Conservation (phyloP, 305 asterid genomes). For the Fraxinus albicans region DNA sequence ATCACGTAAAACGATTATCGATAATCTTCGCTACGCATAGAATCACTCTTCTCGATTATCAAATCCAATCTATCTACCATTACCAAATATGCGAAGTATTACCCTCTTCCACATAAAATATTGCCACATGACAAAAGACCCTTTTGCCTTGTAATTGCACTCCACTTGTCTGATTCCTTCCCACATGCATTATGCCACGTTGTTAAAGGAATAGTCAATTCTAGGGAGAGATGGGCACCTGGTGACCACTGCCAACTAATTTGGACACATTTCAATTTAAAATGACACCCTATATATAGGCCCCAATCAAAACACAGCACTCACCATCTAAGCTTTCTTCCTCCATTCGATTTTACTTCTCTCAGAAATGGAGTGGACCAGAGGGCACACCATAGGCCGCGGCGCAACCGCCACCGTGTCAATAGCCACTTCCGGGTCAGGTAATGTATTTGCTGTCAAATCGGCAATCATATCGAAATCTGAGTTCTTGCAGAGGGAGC, state of each 20-base stretch:
- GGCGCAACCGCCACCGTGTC: slow-evolving; percentile 72
- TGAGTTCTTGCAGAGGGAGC: slow-evolving; percentile 44
- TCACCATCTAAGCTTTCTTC: slow-evolving; percentile 14
- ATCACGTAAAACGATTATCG: too few relatives aligned
- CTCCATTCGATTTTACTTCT: slow-evolving; percentile 3
- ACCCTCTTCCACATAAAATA: not conserved
- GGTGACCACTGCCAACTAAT: slow-evolving; percentile 49
- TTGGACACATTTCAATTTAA: slow-evolving; percentile 31
- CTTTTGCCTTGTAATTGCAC: slow-evolving; percentile 31
- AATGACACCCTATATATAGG: slow-evolving; percentile 22
- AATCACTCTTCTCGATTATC: slow-evolving; percentile 16
- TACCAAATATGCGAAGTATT: slow-evolving; percentile 10
- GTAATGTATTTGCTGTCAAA: slow-evolving; percentile 55
- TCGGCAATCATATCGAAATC: slow-evolving; percentile 47
- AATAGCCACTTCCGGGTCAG: slow-evolving; percentile 36
- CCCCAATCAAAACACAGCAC: slow-evolving; percentile 23
- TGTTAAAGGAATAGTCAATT: slow-evolving; percentile 41
- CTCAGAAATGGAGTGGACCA: slow-evolving; percentile 57
- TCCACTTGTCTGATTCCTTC: slow-evolving; percentile 16
- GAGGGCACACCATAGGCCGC: slow-evolving; percentile 67
- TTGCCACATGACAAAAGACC: slow-evolving; percentile 29
- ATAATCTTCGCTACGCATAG: too few relatives aligned
- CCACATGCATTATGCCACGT: slow-evolving; percentile 50
- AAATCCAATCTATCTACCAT: slow-evolving; percentile 47
- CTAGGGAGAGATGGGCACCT: not conserved